Evolutionary conservation across 148 eudicot genomes (phyloP).

Genomic region (Nyssa sinensis): DNA sequence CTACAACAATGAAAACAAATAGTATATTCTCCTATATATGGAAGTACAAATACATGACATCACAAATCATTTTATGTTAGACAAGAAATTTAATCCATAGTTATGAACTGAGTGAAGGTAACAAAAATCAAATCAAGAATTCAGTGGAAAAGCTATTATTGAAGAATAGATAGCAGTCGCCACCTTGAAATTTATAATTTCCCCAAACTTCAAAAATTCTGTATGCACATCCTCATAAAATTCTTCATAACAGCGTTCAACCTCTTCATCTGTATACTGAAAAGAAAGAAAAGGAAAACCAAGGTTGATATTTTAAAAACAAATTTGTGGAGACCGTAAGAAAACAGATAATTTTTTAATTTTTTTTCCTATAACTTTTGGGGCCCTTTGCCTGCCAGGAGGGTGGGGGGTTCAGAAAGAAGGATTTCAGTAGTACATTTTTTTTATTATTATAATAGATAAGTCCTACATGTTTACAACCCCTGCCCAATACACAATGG

Average conservation of each 20-base stretch:
- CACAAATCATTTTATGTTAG: background rate
- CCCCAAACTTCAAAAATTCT: conserved; percentile 92
- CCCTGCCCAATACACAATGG: background rate
- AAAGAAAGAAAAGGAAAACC: conserved; percentile 22
- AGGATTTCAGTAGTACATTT: background rate
- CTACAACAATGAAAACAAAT: too few relatives aligned
- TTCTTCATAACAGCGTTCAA: conserved; percentile 74
- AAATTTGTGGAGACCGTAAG: background rate
- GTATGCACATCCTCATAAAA: conserved; percentile 99
- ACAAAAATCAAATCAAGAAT: conserved; percentile 11
- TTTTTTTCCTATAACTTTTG: too few relatives aligned
- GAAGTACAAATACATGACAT: too few relatives aligned
- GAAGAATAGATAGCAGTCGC: conserved; percentile 4
- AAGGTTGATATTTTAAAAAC: background rate
- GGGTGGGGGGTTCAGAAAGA: background rate
- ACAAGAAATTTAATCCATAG: background rate
- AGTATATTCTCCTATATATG: too few relatives aligned
- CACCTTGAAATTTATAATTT: conserved; percentile 91
- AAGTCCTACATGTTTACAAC: conserved; percentile 4
- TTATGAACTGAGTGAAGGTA: background rate
- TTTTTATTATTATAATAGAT: background rate
- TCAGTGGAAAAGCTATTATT: conserved; percentile 7
- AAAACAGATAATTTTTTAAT: too few relatives aligned
- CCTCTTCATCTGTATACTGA: conserved; percentile 91
- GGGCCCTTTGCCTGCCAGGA: too few relatives aligned